Evolutionary conservation across 257 asterid genomes (phyloP).

Genomic region (Apocynum venetum): DNA sequence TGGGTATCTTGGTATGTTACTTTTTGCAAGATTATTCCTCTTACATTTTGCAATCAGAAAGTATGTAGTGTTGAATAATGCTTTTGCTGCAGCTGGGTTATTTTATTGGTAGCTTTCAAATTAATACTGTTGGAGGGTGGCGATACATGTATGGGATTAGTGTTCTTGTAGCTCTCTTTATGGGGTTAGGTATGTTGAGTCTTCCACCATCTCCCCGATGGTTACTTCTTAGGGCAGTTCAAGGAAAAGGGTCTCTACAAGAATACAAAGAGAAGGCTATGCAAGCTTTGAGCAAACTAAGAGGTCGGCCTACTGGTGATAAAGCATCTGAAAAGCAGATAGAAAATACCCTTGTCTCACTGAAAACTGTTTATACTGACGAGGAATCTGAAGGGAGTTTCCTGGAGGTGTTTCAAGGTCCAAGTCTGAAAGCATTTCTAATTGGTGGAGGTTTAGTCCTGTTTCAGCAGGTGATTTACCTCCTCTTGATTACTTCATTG

Average conservation of each 20-base stretch:
- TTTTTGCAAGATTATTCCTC: not conserved
- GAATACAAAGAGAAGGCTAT: slow-evolving; percentile 85
- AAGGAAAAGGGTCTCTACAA: slow-evolving; percentile 76
- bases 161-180: slow-evolving; percentile 74
- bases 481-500: not conserved
- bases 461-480: slow-evolving; percentile 78
- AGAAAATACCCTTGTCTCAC: slow-evolving; percentile 67
- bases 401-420: slow-evolving; percentile 79
- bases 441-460: slow-evolving; percentile 98
- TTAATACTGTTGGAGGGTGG: slow-evolving; percentile 90
- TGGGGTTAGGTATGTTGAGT: slow-evolving; percentile 90
- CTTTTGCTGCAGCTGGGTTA: slow-evolving; percentile 68
- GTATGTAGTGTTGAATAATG: slow-evolving; percentile 11
- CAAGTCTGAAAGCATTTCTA: slow-evolving; percentile 84
- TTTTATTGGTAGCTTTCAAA: slow-evolving; percentile 73
- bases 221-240: slow-evolving; percentile 92
- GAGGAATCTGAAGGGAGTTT: slow-evolving; percentile 68
- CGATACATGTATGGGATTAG: slow-evolving; percentile 89
- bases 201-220: slow-evolving; percentile 99
- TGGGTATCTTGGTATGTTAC: slow-evolving; percentile 77
- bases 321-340: slow-evolving; percentile 71
- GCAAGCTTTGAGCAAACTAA: slow-evolving; percentile 62
- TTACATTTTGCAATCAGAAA: slow-evolving; percentile 15
- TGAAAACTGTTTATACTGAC: slow-evolving; percentile 63
- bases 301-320: slow-evolving; percentile 72